A percentile compares a stretch with the other conserved stretches of the same genome.
These are phyloP conservation scores for Pilasporangium apinafurcum DNA, from an alignment of 352 stramenopile genomes.

Conservation along the genomic window DNA sequence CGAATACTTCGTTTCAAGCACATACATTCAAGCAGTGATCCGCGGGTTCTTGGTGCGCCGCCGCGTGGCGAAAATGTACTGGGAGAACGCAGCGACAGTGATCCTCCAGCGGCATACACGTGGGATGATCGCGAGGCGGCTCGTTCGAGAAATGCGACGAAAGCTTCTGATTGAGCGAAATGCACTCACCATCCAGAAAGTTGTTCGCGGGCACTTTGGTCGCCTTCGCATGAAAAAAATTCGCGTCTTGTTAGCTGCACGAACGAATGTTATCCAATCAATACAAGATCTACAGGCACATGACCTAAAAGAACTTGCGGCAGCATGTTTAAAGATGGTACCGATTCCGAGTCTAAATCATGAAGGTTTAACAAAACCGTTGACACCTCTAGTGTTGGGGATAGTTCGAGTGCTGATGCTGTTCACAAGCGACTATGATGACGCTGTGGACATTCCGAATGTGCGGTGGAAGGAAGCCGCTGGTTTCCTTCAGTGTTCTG, in stretches of 20 bases:
- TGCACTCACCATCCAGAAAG: conserved; percentile 40
- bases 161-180: conserved; percentile 12
- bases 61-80: conserved; percentile 60
- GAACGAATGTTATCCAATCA: conserved; percentile 11
- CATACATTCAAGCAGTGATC: conserved; percentile 66
- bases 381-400: conserved; percentile 55
- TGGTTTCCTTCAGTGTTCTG: conserved; percentile 39
- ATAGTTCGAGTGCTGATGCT: conserved; percentile 70
- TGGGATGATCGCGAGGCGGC: conserved; percentile 40
- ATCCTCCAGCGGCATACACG: conserved; percentile 49
- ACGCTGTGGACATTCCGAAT: conserved; percentile 41
- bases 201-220: conserved; percentile 47
- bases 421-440: conserved; percentile 46
- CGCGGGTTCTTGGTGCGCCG: conserved; percentile 64
- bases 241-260: conserved; percentile 26
- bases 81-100: conserved; percentile 46
- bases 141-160: conserved; percentile 15
- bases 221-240: conserved; percentile 55
- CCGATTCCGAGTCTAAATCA: conserved; percentile 15
- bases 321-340: conserved; percentile 45
- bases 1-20: conserved; percentile 63
- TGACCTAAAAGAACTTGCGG: conserved; percentile 54
- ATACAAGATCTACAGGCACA: conserved; percentile 16
- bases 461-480: conserved; percentile 60
- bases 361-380: conserved; percentile 8